Conservation (phyloP, 2,329 filamentous ascomycete species). For the Aspergillus floridensis region DNA sequence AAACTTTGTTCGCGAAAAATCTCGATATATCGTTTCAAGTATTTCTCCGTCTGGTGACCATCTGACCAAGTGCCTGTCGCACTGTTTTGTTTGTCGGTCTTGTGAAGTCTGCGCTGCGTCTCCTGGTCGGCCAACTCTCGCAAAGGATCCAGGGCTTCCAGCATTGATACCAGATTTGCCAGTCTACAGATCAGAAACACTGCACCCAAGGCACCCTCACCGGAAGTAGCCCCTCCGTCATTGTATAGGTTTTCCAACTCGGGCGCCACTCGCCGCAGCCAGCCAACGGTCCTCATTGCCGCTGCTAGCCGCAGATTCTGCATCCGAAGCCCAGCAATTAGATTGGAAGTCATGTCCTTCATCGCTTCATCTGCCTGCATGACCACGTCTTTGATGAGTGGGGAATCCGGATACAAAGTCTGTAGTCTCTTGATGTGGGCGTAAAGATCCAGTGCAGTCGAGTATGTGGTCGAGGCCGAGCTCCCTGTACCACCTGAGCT, state of each 20-base stretch:
- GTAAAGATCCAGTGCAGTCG: slow-evolving; percentile 84
- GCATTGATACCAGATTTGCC: slow-evolving; percentile 72
- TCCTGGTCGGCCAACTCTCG: slow-evolving; percentile 89
- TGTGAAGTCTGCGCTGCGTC: slow-evolving; percentile 47
- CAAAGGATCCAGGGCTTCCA: slow-evolving; percentile 80
- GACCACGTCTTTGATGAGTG: slow-evolving; percentile 69
- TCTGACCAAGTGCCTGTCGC: slow-evolving; percentile 39
- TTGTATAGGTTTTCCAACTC: slow-evolving; percentile 60
- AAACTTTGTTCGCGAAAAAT: slow-evolving; percentile 98
- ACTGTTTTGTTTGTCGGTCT: slow-evolving; percentile 24
- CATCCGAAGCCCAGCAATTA: slow-evolving; percentile 72
- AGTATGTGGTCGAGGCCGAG: slow-evolving; percentile 67
- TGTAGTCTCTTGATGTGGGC: slow-evolving; percentile 88
- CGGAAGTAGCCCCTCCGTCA: slow-evolving; percentile 26
- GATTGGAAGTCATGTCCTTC: slow-evolving; percentile 79
- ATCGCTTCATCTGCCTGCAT: slow-evolving; percentile 81
- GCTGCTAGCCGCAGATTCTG: slow-evolving; percentile 83
- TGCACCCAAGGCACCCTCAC: slow-evolving; percentile 72
- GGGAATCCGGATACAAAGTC: slow-evolving; percentile 75
- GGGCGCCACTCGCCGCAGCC: slow-evolving; percentile 81
- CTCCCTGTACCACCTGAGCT: slow-evolving; percentile 43
- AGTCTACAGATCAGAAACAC: slow-evolving; percentile 86
- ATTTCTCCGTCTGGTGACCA: slow-evolving; percentile 91
- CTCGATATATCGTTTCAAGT: slow-evolving; percentile 91
- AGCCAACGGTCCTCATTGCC: slow-evolving; percentile 86